Evolutionary conservation across 257 asterid species (phyloP), one percentile per base, ranked within the genome.

Genomic region (Paulownia fortunei): DNA sequence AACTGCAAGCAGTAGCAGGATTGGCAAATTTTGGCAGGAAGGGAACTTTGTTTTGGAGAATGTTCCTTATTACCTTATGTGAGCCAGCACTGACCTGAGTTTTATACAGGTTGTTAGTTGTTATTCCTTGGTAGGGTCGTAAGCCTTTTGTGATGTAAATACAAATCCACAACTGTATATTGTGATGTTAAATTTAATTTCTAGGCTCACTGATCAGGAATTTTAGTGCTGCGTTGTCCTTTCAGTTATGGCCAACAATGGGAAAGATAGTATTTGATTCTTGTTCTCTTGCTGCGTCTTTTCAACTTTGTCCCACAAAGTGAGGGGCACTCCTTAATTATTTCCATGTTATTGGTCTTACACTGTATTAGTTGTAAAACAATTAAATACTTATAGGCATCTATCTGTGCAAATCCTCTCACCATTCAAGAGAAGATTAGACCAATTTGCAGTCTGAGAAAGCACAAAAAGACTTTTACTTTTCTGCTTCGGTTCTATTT

Each of bases 71-170:
- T 2, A 16, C 21, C 39, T 26, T 23, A 39, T 61, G 72, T 19
- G 18, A 54, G 8, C n/a, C 18, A 24, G 71, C 51, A 52, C 4
- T 51, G 76, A 19, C 65, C 46, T 71, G 10, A 32, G 34, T 54
- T 12, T n/a, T 6, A 36, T 11, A 30, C 0, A 11, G 23, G 18
- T 1, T 32, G 46, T 24, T 71, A 8, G 66, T 15, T 27, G 24
- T 30, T 55, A 51, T 9, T 32, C 32, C 24, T 30, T 4, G 1
- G 49, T 52, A 37, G 23, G 27, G 24, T 11, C 74, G 46, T 59
- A 37, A 34, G 21, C 13, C 32, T 44, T 39, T 23, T 34, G 19
- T 54, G 65, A 18, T 81, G 82, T 72, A 76, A 76, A 71, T 71
- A 76, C 67, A 30, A 39, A 27, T 51, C 24, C 41, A 27, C 19